Evolutionary conservation across 2,329 filamentous ascomycete genomes (phyloP).

Genomic region (Diplodia intermedia): DNA sequence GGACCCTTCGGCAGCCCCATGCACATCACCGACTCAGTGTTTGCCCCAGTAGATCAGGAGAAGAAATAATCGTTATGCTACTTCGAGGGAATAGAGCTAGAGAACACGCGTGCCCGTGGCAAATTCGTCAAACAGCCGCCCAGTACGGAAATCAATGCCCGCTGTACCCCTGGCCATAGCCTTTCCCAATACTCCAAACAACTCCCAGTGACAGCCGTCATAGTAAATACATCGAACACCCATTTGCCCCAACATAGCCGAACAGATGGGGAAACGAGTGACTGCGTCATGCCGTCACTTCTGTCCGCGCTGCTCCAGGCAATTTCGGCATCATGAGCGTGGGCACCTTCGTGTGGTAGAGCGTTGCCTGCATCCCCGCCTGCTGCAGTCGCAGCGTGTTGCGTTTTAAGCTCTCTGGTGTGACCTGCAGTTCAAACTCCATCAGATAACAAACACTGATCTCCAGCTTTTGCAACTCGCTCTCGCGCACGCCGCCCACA

Average conservation of each 20-base stretch:
- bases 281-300: conserved; percentile 26
- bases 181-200: conserved; percentile 24
- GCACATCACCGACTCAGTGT: conserved; percentile 15
- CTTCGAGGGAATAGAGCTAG: conserved; percentile 10
- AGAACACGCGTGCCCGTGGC: neutral
- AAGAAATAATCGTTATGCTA: conserved; percentile 3
- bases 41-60: conserved; percentile 24
- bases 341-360: conserved; percentile 44
- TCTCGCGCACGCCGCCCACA: conserved; percentile 85
- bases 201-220: conserved; percentile 7
- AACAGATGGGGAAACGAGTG: conserved; percentile 1
- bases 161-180: neutral
- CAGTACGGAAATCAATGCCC: conserved; percentile 1
- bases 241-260: conserved; percentile 12
- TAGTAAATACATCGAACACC: conserved; percentile 13
- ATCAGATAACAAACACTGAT: conserved; percentile 67
- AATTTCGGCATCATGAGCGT: conserved; percentile 45
- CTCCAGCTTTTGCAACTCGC: conserved; percentile 83
- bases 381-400: conserved; percentile 47
- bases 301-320: conserved; percentile 21
- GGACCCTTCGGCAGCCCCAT: conserved; percentile 18
- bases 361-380: conserved; percentile 48
- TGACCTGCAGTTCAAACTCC: conserved; percentile 51
- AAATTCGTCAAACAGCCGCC: conserved; percentile 27
- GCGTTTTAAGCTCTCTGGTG: conserved; percentile 44